These are phyloP conservation scores for Coffea eugenioides DNA, from an alignment of 257 asterid species.

Conservation along the genomic window DNA sequence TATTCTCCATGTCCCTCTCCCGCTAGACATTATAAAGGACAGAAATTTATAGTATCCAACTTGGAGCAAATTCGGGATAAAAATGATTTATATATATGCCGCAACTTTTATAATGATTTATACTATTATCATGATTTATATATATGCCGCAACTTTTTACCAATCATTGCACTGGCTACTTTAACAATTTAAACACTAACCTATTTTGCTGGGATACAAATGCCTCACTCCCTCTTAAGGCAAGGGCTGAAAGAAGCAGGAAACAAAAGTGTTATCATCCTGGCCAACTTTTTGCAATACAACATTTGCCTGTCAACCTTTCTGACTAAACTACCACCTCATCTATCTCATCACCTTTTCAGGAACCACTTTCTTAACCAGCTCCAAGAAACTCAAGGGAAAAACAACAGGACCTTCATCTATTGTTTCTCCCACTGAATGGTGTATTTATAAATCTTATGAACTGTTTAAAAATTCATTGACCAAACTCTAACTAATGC, in stretches of 20 bases:
- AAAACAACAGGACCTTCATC: neutral
- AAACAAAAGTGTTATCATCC: neutral
- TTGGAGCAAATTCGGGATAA: neutral
- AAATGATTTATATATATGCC: too few relatives aligned
- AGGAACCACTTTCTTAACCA: neutral
- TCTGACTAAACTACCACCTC: neutral
- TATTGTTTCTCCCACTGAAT: neutral
- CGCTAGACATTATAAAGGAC: neutral
- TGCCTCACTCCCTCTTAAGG: neutral
- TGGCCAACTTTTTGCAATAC: neutral
- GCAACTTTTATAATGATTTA: neutral
- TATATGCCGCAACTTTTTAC: neutral
- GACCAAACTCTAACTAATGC: neutral
- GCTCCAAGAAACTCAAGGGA: neutral
- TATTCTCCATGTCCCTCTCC: neutral
- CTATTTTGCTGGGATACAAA: neutral
- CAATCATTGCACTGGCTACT: neutral
- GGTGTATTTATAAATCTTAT: neutral
- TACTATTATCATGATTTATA: neutral
- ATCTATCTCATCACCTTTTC: neutral
- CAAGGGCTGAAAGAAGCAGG: neutral
- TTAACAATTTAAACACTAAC: neutral
- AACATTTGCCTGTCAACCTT: neutral
- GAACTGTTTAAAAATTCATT: neutral
- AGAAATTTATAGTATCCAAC: neutral